These are phyloP conservation scores for Phaeosphaeriaceae sp. DNA, from an alignment of 2,329 filamentous ascomycete species.

Conservation along the genomic window DNA sequence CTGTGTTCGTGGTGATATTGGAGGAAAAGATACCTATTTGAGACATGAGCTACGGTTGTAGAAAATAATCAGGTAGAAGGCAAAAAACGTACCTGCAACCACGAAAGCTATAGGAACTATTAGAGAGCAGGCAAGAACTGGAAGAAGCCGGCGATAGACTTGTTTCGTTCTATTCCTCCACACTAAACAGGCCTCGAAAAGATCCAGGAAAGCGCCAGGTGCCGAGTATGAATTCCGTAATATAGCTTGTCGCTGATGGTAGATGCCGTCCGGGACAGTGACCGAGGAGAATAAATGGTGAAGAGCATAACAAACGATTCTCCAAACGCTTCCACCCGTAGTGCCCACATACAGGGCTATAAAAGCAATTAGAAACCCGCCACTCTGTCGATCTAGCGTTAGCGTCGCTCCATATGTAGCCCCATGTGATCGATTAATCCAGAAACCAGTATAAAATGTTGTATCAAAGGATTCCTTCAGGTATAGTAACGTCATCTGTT, in stretches of 20 bases:
- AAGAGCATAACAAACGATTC: conserved; percentile 13
- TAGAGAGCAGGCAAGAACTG: conserved; percentile 19
- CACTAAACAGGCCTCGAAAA: conserved; percentile 2
- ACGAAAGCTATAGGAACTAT: conserved; percentile 27
- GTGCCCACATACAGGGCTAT: conserved; percentile 26
- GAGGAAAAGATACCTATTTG: conserved; percentile 40
- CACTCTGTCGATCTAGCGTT: conserved; percentile 16
- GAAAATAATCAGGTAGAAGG: too few relatives aligned
- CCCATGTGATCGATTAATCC: not conserved
- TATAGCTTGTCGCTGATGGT: conserved; percentile 44
- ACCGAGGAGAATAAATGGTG: conserved; percentile 14
- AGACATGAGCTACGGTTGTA: not conserved
- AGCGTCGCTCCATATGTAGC: conserved; percentile 18
- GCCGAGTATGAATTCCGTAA: conserved; percentile 37
- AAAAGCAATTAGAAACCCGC: conserved; percentile 28
- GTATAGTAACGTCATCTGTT: too few relatives aligned
- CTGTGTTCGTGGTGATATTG: conserved; percentile 34
- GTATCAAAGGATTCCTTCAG: too few relatives aligned
- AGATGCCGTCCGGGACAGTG: conserved; percentile 28
- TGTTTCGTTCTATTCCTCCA: conserved; percentile 27
- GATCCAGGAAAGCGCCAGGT: conserved; percentile 10
- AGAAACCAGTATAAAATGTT: not conserved
- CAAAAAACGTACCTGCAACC: conserved; percentile 20
- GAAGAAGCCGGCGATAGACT: conserved; percentile 13
- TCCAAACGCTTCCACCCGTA: conserved; percentile 22